phyloP scores from a whole-genome alignment of 2,329 filamentous ascomycete species.

The Pyricularia sp. region DNA sequence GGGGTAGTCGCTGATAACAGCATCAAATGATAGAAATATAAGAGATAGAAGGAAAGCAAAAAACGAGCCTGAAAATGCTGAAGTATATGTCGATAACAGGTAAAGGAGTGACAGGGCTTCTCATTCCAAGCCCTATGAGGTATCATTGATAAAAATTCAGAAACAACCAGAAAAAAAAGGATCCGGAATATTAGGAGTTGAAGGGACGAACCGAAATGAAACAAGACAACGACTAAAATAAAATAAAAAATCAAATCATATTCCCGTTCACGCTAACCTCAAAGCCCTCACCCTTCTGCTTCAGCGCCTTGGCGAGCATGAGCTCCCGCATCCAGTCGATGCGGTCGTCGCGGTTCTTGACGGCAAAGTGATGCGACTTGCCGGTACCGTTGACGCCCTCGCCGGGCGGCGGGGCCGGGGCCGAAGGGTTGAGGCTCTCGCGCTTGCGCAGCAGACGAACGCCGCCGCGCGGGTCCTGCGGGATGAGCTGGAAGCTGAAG shows the following conservation, averaged over 20 bases:
- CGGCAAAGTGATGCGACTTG: constrained; percentile 91
- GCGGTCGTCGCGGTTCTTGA: constrained; percentile 72
- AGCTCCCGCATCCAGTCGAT: constrained; percentile 97
- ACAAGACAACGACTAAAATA: neutral
- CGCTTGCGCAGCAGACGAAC: constrained; percentile 39
- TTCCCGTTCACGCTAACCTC: constrained; percentile 73
- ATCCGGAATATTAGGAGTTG: neutral
- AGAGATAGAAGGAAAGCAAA: neutral
- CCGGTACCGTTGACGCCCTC: constrained; percentile 46
- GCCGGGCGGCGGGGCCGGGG: constrained; percentile 14
- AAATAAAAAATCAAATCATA: constrained; percentile 41
- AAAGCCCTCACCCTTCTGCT: constrained; percentile 72
- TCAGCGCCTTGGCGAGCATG: constrained; percentile 79
- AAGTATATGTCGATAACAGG: neutral
- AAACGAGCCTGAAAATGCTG: neutral
- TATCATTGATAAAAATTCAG: neutral
- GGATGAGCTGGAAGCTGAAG: constrained; percentile 78
- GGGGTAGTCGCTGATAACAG: neutral
- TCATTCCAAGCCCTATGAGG: neutral
- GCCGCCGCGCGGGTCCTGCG: constrained; percentile 45
- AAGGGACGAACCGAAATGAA: neutral
- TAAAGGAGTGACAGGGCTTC: neutral
- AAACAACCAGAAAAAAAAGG: neutral
- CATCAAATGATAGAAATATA: neutral
- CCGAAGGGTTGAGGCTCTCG: constrained; percentile 24